These are phyloP conservation scores for Cladosporium phlei DNA, from an alignment of 2,329 filamentous ascomycete species.

Conservation along the genomic window DNA sequence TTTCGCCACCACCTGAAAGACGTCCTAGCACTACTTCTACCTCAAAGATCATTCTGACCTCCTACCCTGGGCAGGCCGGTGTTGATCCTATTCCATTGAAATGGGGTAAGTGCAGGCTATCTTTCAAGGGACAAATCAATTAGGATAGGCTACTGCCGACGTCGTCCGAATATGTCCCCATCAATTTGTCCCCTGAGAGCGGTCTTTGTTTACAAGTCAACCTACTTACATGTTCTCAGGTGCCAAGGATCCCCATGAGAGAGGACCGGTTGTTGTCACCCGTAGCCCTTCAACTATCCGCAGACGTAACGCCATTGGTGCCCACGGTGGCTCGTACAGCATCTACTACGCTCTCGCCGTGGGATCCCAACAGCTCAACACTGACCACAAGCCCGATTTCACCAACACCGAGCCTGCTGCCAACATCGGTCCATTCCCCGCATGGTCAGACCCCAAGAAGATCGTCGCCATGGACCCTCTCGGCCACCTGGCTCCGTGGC, in stretches of 20 bases:
- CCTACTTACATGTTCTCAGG: conserved; percentile 32
- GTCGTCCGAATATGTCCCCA: too few species aligned
- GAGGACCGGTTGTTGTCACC: conserved; percentile 86
- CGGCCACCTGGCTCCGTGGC: conserved; percentile 79
- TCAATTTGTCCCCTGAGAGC: conserved; percentile 63
- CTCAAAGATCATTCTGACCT: conserved; percentile 66
- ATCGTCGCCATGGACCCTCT: conserved; percentile 97
- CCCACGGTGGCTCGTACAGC: conserved; percentile 85
- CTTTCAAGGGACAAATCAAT: too few species aligned
- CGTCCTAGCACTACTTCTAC: conserved; percentile 38
- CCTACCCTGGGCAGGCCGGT: conserved; percentile 89
- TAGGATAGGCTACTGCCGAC: too few species aligned
- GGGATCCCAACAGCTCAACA: conserved; percentile 80
- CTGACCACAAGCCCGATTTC: conserved; percentile 73
- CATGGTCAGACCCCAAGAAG: conserved; percentile 87
- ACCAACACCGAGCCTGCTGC: conserved; percentile 90
- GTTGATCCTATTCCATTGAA: conserved; percentile 85
- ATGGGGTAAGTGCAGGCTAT: conserved; percentile 62
- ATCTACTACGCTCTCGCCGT: conserved; percentile 93
- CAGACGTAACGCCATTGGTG: conserved; percentile 69
- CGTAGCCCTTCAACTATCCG: conserved; percentile 70
- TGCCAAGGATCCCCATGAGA: conserved; percentile 63
- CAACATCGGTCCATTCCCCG: conserved; percentile 78
- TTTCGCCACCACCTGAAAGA: conserved; percentile 27
- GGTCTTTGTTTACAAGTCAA: neutral